Evolutionary conservation across 2,329 filamentous ascomycete genomes (phyloP).

Genomic region (Aspergillus sp.): DNA sequence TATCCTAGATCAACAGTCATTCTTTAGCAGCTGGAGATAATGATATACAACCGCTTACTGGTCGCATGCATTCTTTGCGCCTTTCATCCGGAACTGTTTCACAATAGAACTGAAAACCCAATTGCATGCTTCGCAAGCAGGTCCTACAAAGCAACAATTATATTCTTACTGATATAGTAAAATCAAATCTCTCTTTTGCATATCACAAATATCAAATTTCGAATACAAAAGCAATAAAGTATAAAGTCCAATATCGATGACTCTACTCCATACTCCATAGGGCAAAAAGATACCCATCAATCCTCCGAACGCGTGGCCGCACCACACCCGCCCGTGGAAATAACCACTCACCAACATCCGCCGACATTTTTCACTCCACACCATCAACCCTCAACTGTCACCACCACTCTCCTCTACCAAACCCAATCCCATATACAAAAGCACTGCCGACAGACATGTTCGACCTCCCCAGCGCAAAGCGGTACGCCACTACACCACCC

Average conservation of each 20-base stretch:
- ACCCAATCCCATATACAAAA: background rate
- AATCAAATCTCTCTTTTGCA: too few species aligned
- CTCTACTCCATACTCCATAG: background rate
- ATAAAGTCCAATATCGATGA: background rate
- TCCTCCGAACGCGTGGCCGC: slow-evolving; percentile 21
- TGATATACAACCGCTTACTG: background rate
- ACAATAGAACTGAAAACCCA: background rate
- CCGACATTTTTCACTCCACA: slow-evolving; percentile 15
- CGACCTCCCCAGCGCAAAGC: slow-evolving; percentile 40
- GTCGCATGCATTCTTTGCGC: background rate
- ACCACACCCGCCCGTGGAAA: slow-evolving; percentile 10
- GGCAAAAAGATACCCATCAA: background rate
- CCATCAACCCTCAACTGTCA: background rate
- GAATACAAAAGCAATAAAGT: background rate
- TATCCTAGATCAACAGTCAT: too few species aligned
- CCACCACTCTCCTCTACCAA: background rate
- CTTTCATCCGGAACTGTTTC: background rate
- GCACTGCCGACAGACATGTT: slow-evolving; percentile 30
- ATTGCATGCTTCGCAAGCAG: background rate
- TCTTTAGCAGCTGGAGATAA: too few species aligned
- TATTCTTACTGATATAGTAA: background rate
- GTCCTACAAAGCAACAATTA: background rate
- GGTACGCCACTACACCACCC: slow-evolving; percentile 26
- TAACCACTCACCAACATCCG: background rate
- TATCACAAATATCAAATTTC: too few species aligned